A percentile compares a stretch with the other conserved stretches of the same genome.
Evolutionary conservation across 176 grass and related monocot species (phyloP).

Genomic region (Oryza glaberrima): DNA sequence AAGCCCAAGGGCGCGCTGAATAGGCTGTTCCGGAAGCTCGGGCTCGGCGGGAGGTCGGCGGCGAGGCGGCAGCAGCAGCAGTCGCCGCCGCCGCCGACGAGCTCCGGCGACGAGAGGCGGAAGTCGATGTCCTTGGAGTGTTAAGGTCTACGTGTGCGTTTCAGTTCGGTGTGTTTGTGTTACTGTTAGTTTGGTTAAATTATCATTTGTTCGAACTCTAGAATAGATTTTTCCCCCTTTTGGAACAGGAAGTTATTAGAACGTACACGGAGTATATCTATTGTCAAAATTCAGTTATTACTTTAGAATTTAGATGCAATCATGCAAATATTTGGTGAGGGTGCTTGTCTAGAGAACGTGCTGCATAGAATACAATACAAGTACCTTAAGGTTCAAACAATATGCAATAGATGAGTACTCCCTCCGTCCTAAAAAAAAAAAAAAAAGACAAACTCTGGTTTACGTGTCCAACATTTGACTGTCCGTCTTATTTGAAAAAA

Average conservation of each 20-base stretch:
- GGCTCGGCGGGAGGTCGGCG: conserved; percentile 39
- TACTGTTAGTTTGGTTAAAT: not conserved
- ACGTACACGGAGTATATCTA: no score
- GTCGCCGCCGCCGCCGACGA: not conserved
- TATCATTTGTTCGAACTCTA: not conserved
- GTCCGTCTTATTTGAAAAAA: no score
- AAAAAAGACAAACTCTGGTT: no score
- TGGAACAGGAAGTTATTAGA: conserved; percentile 18
- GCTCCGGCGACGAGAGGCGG: conserved; percentile 30
- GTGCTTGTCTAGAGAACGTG: not conserved
- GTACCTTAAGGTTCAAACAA: no score
- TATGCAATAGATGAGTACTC: not conserved
- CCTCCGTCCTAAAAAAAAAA: no score
- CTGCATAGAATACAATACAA: not conserved
- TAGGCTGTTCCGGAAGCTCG: conserved; percentile 54
- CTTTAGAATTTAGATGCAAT: not conserved
- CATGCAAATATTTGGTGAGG: not conserved
- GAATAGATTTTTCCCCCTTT: not conserved
- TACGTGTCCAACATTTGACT: no score
- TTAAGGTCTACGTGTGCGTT: not conserved
- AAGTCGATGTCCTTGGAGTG: conserved; percentile 41
- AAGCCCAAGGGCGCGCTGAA: conserved; percentile 58
- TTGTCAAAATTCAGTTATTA: not conserved
- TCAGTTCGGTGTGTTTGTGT: not conserved
- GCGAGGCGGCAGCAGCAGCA: not conserved